Base-by-base conservation (phyloP, 441 rosid genomes). In the Adansonia gregorii region DNA sequence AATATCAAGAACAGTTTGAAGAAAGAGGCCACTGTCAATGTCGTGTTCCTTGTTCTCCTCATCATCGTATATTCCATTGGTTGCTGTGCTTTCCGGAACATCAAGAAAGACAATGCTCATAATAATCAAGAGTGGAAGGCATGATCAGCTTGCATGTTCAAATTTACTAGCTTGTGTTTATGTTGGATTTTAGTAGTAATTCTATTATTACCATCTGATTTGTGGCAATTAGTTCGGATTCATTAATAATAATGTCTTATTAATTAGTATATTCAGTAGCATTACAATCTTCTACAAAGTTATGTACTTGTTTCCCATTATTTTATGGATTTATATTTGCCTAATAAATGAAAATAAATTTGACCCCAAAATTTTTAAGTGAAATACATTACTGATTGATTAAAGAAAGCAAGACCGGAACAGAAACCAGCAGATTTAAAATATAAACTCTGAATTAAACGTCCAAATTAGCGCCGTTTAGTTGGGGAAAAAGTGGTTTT, bases 341-440 rank as follows among this genome's bases (percentile, higher is more conserved):
- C 43, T 39, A 39, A 3, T 5, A 39, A 39, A 39, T 39, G 6
- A 39, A 39, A 3, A 39, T 39, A 39, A 39, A 39, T 39, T 39
- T 39, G 43, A 39, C 43, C 43, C 43, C 6, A 39, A 39, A 39
- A 0, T 39, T 39, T 39, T 39, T 4, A 5, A 39, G 6, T 39
- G 43, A 39, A 74, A 75, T 45, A 52, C 3, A 52, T 76, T 27
- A 49, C 35, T 78, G 60, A 64, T 54, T 51, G 77, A 67, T 24
- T 68, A 84, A 87, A 86, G 89, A n/a, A 80, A 88, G 89, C 94
- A 79, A 88, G 97, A 88, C 95, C 90, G 92, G 82, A 74, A 27
- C 35, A 27, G 35, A 27, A 27, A 27, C 35, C 78, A 51, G 75
- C 67, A 65, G 75, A 78, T 68, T 87, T 83, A 81, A 81, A 80